Percentiles rank a stretch among this genome's conserved stretches.
These are phyloP conservation scores for Carallia brachiata DNA, from an alignment of 345 rosid species.

Conservation along the genomic window DNA sequence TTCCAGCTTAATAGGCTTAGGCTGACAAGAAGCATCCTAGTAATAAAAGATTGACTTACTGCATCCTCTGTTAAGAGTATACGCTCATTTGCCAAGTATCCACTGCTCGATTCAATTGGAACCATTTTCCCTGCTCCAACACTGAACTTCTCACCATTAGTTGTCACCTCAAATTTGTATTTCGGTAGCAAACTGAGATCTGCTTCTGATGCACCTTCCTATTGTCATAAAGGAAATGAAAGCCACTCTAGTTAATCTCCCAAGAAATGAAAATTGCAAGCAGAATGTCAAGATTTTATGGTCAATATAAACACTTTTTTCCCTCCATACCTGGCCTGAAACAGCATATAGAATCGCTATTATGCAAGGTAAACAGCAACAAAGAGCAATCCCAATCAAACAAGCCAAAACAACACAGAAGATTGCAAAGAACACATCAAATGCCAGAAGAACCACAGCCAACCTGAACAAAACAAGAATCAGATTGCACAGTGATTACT, in stretches of 20 bases:
- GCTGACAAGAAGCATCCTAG: too few relatives aligned
- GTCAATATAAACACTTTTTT: not conserved
- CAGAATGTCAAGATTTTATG: not conserved
- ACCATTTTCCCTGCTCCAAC: slow-evolving; percentile 84
- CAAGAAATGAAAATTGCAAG: slow-evolving; percentile 2
- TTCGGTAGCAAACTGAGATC: slow-evolving; percentile 83
- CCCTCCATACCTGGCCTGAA: slow-evolving; percentile 76
- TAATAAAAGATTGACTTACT: slow-evolving; percentile 44
- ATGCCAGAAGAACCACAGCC: slow-evolving; percentile 90
- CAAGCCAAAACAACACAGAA: slow-evolving; percentile 96
- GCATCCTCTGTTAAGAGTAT: slow-evolving; percentile 83
- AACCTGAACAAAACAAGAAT: slow-evolving; percentile 60
- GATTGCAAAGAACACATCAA: slow-evolving; percentile 94
- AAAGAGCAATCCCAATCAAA: slow-evolving; percentile 91
- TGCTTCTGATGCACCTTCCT: slow-evolving; percentile 99
- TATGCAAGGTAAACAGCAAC: slow-evolving; percentile 97
- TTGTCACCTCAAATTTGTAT: slow-evolving; percentile 57
- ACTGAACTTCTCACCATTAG: slow-evolving; percentile 48
- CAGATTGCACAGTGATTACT: not conserved
- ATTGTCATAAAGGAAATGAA: slow-evolving; percentile 20
- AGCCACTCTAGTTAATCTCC: not conserved
- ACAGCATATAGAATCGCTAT: slow-evolving; percentile 92
- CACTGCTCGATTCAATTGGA: slow-evolving; percentile 57
- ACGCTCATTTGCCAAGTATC: slow-evolving; percentile 61
- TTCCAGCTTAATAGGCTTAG: too few relatives aligned